Conservation (phyloP, 306 rosid genomes). For the Neltuma alba region DNA sequence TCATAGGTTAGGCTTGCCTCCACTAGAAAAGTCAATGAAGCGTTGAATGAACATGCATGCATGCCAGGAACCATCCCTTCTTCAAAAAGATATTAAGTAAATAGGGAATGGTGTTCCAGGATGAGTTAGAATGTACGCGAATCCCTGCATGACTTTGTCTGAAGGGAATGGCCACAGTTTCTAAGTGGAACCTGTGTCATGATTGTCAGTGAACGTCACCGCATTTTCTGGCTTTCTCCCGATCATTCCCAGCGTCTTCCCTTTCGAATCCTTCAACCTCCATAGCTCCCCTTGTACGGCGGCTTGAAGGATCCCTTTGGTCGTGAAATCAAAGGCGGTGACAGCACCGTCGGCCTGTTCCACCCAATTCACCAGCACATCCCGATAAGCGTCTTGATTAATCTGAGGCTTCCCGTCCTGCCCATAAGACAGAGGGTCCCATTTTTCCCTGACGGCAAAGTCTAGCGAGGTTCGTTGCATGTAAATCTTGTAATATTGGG, state of each 20-base stretch:
- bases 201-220: conserved; percentile 77
- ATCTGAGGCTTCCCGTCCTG: conserved; percentile 39
- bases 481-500: conserved; percentile 54
- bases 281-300: conserved; percentile 65
- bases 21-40: not conserved
- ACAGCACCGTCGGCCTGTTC: conserved; percentile 45
- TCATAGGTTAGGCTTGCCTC: not conserved
- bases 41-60: not conserved
- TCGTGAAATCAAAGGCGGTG: conserved; percentile 57
- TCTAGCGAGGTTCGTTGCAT: conserved; percentile 63
- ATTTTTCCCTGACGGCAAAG: conserved; percentile 81
- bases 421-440: conserved; percentile 49
- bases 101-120: no score
- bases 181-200: conserved; percentile 78
- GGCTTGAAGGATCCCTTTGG: conserved; percentile 57
- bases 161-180: conserved; percentile 62
- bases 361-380: conserved; percentile 45
- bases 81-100: no score
- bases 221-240: conserved; percentile 75
- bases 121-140: conserved; percentile 79
- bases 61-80: not conserved
- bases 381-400: conserved; percentile 51
- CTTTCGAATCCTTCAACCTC: conserved; percentile 61
- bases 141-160: conserved; percentile 72
- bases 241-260: conserved; percentile 73